These are phyloP conservation scores for Phytophthora pseudosyringae DNA, from an alignment of 352 stramenopile genomes.

Conservation along the genomic window DNA sequence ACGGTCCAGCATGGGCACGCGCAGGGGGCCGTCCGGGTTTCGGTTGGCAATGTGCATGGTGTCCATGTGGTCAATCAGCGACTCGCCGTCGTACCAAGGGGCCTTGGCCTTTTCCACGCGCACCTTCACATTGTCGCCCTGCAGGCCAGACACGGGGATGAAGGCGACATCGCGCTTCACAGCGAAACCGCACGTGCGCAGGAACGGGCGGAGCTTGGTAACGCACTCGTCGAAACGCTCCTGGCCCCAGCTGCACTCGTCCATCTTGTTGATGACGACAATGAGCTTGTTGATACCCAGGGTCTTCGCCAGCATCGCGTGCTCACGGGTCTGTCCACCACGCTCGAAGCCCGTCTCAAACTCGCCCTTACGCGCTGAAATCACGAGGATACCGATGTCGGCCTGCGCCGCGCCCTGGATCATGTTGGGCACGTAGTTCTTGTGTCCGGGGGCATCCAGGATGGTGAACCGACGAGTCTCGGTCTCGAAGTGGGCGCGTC, in stretches of 20 bases:
- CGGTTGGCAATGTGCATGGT: constrained; percentile 91
- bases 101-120: constrained; percentile 66
- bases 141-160: constrained; percentile 97
- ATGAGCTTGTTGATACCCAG: constrained; percentile 98
- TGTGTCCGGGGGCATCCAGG: constrained; percentile 98
- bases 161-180: constrained; percentile 98
- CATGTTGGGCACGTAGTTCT: constrained; percentile 99
- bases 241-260: constrained; percentile 97
- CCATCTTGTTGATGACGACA: constrained; percentile 99
- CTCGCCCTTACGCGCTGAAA: constrained; percentile 96
- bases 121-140: constrained; percentile 97
- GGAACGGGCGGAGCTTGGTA: constrained; percentile 95
- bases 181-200: constrained; percentile 95
- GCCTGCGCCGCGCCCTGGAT: constrained; percentile 96
- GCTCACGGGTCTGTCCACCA: constrained; percentile 98
- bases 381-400: constrained; percentile 97
- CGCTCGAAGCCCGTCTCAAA: constrained; percentile 99
- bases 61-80: constrained; percentile 95
- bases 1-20: constrained; percentile 97
- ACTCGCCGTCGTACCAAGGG: constrained; percentile 95
- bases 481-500: constrained; percentile 97
- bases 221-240: constrained; percentile 93
- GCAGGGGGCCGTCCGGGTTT: constrained; percentile 91
- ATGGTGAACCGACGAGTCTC: constrained; percentile 97
- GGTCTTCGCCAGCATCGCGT: constrained; percentile 99